These are phyloP conservation scores for Salix suchowensis DNA, from an alignment of 345 rosid genomes.

Conservation along the genomic window DNA sequence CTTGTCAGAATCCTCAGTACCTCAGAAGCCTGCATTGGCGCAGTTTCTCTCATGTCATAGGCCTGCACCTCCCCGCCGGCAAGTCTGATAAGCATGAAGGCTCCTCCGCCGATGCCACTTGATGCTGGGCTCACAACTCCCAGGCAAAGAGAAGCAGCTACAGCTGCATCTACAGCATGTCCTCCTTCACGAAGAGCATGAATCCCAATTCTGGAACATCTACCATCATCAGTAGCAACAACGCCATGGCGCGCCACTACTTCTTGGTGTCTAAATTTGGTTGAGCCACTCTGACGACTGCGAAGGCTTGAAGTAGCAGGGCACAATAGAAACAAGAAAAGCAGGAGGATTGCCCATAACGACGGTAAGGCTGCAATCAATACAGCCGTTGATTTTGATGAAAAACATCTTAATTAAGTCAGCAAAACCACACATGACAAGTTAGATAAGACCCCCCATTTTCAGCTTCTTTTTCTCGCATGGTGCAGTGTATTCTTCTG, in stretches of 20 bases:
- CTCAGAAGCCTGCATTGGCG: conserved; percentile 49
- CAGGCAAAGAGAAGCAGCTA: conserved; percentile 47
- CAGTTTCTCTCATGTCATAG: conserved; percentile 58
- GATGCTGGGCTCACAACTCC: conserved; percentile 61
- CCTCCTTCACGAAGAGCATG: conserved; percentile 42
- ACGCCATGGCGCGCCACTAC: conserved; percentile 34
- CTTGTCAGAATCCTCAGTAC: conserved; percentile 15
- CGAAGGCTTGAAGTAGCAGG: not conserved
- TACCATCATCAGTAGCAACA: conserved; percentile 51
- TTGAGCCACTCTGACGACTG: not conserved
- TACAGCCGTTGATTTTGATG: not conserved
- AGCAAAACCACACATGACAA: not conserved
- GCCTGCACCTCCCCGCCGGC: conserved; percentile 31
- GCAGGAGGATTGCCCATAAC: not conserved
- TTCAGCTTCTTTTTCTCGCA: too few species aligned
- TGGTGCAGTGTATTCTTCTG: too few species aligned
- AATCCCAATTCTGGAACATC: conserved; percentile 45
- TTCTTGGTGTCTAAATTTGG: conserved; percentile 16
- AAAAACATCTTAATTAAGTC: not conserved
- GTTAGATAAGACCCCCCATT: too few species aligned
- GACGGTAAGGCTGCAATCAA: not conserved
- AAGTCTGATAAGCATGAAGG: conserved; percentile 40
- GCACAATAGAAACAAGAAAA: not conserved
- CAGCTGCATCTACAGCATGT: conserved; percentile 50
- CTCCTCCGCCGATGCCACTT: conserved; percentile 63